phyloP scores from a whole-genome alignment of 495 filamentous ascomycete genomes.

The Neurospora tetrasperma region DNA sequence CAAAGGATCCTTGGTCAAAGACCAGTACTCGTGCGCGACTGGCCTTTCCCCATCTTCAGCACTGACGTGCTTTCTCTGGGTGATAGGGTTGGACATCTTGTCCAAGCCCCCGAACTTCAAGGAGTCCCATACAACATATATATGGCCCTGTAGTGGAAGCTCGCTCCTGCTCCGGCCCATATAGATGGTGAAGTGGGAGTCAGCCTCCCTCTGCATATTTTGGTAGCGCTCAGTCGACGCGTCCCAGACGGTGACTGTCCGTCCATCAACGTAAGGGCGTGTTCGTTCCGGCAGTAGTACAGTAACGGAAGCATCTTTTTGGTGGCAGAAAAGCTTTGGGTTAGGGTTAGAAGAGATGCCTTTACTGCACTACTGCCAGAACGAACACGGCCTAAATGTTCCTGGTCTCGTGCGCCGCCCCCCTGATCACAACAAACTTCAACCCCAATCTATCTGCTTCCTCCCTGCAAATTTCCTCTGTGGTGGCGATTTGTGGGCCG shows the following conservation, averaged over 20 bases:
- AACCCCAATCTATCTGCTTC: background rate
- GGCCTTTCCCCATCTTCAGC: background rate
- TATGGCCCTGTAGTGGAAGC: background rate
- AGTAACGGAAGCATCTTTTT: too few species aligned
- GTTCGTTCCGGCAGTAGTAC: too few species aligned
- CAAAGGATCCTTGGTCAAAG: too few species aligned
- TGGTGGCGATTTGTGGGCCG: background rate
- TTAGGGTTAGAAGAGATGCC: too few species aligned
- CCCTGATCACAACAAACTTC: background rate
- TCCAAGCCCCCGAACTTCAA: background rate
- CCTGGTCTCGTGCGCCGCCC: background rate
- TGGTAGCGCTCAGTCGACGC: background rate
- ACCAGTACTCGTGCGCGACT: background rate
- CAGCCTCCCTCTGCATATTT: background rate
- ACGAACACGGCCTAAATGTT: too few species aligned
- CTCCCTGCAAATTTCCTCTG: background rate
- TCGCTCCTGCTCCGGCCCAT: background rate
- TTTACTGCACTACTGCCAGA: too few species aligned
- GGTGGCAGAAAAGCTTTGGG: too few species aligned
- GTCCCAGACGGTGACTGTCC: background rate
- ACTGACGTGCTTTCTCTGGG: background rate
- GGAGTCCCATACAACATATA: background rate
- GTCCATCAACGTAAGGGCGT: background rate
- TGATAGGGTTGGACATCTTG: background rate
- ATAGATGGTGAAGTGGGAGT: background rate